Evolutionary conservation across 2,329 filamentous ascomycete genomes (phyloP), one percentile per base, ranked within the genome.

Genomic region (Fusarium phyllophilum): DNA sequence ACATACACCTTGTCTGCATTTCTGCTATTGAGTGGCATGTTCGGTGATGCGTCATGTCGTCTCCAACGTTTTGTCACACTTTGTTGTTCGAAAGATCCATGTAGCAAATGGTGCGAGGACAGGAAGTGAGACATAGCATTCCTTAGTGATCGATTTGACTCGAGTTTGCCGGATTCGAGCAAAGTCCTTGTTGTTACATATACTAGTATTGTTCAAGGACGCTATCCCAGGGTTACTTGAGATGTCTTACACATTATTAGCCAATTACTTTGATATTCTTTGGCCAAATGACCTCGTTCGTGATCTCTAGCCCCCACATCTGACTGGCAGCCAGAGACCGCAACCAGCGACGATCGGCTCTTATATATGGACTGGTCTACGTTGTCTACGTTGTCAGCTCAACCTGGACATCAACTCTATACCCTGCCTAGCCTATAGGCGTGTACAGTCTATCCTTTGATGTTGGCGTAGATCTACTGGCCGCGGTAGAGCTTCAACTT

Each of bases 311-410:
- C 52, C 54, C 60, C 71, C 62, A 46, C 55, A 42, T 46, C 48
- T 45, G 33, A 55, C 39, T 31, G 44, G 34, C 24, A 36, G 33
- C 41, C 36, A 45, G 51, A 41, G 31, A 29, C 66, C 48, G 38
- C 56, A 67, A 42, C 51, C 54, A 71, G 70, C 58, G 56, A 36
- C 34, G 67, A 74, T 72, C 70, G 51, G 44, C 67, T 39, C 29
- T 57, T 46, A 49, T 68, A 55, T 62, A 63, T 73, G 39, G 59
- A 62, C 70, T 49, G 56, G n/a, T 26, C 49, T 26, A 36, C 6
- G 31, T 7, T 17, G n/a, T 26, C 49, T 26, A 36, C 6, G 31
- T 7, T 17, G 54, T 48, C 49, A 61, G 33, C 62, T 48, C 44
- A 56, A 29, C 46, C 24, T 34, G 49, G 68, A 65, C 58, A 59